Evolutionary conservation across 2,329 filamentous ascomycete species (phyloP), one percentile per base, ranked within the genome.

Genomic region (Parafenestella ontariensis): DNA sequence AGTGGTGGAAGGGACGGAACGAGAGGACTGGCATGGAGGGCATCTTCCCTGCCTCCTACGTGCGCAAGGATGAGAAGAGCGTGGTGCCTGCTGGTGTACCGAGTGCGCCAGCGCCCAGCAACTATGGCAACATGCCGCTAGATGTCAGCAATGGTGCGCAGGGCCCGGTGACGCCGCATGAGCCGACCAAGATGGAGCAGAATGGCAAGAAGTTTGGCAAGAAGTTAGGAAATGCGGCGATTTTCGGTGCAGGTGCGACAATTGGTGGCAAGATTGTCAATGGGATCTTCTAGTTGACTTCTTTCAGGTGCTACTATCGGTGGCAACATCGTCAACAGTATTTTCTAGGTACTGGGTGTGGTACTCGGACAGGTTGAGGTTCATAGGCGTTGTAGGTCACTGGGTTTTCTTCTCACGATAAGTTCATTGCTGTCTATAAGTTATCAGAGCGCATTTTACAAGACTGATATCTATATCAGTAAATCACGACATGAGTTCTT

Each of bases 1-100:
- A 98, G 77, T 98, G 94, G 94, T 97, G 92, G 92, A 89, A 92
- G 82, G 94, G 94, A 64, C 86, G 85, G 66, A 96, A 96, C 77
- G 82, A 89, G 70, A 87, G 92, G 48, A 96, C 92, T 8, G 89
- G 89, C 51, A 80, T 86, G 64, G 91, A 96, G 78, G 94, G 94
- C 67, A 96, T 98, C 74, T 98, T 98, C 83, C 94, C 94, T n/a
- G 86, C 89, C 65, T 92, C 85, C 74, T 98, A 98, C 73, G 93
- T 96, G 45, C 83, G 81, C 46, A 78, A 90, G 46, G 87, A 93
- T 65, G 83, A 89, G 63, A 87, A 89, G 75, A 72, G 71, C 61
- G 65, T 77, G 59, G 77, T 75, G 56, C 67, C 81, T 46, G 59
- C 67, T 52, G 64, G 64, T 48, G 64, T 74, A 48, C 66, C 79